phyloP scores from a whole-genome alignment of 2,329 filamentous ascomycete species.

The Tolypocladium capitatum region DNA sequence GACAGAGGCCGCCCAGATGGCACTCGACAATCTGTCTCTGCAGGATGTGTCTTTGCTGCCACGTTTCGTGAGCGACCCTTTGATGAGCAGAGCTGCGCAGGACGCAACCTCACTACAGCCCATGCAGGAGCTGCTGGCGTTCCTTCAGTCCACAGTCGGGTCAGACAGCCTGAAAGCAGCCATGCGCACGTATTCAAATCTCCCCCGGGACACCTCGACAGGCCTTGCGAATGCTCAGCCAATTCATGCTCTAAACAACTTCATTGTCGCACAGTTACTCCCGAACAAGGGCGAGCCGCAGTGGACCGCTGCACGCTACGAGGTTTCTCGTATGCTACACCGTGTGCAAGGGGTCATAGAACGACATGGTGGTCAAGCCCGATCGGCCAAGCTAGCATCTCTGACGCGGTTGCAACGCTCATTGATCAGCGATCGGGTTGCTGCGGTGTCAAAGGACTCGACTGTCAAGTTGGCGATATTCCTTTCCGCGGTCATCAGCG shows the following conservation, averaged over 20 bases:
- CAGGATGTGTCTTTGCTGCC: conserved; percentile 28
- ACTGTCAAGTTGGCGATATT: conserved; percentile 42
- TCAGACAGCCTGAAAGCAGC: conserved; percentile 18
- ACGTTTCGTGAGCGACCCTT: conserved; percentile 15
- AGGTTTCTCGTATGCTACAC: conserved; percentile 33
- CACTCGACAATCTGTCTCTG: conserved; percentile 34
- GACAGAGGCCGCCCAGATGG: conserved; percentile 17
- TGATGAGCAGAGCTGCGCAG: conserved; percentile 4
- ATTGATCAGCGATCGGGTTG: conserved; percentile 37
- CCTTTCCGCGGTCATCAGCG: conserved; percentile 27
- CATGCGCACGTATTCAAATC: conserved; percentile 18
- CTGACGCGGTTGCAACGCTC: conserved; percentile 51
- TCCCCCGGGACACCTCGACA: conserved; percentile 14
- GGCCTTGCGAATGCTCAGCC: conserved; percentile 31
- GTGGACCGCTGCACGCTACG: conserved; percentile 41
- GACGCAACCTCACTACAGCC: conserved; percentile 3
- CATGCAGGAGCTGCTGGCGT: conserved; percentile 14
- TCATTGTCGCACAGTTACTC: conserved; percentile 34
- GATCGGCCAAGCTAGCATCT: conserved; percentile 34
- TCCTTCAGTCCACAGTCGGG: conserved; percentile 19
- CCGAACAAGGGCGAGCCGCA: conserved; percentile 19
- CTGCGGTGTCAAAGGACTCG: conserved; percentile 46
- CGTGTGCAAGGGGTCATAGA: conserved; percentile 27
- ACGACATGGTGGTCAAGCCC: conserved; percentile 26
- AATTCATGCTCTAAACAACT: conserved; percentile 47